Base-by-base conservation (phyloP, 805 yeast species). In the Candida rishiriensis region DNA sequence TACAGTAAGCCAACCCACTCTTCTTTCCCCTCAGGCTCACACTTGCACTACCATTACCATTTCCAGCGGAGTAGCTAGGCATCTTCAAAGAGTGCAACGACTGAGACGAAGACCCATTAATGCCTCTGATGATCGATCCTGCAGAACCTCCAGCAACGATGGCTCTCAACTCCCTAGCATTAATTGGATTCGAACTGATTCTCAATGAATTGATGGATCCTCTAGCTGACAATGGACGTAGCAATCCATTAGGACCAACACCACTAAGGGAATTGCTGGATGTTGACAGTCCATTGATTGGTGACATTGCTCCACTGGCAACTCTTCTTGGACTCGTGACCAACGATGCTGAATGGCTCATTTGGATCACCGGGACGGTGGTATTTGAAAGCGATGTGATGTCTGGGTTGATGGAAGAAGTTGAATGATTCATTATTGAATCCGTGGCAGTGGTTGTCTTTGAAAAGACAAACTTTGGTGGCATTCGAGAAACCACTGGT, bases 121-220 rank as follows among this genome's bases (percentile, higher is more conserved):
- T 47, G 10, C 47, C 35, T 21, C 7, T n/a, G n/a, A n/a, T n/a
- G n/a, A n/a, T 4, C 6, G 42, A 36, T 29, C 47, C 44, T 38
- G 32, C 30, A 17, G 36, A 29, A 34, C 42, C 38, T 4, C 47
- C 46, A 0, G 58, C 43, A 34, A 64, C 50, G 13, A 58, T 59
- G 14, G 64, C 66, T 40, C 66, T 65, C 47, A 71, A 58, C 36
- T 71, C 73, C n/a, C 63, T 48, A 0, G 69, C 69, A 46, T 63
- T 63, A 0, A 71, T 69, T 1, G 66, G 48, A 35, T 53, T 54
- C 5, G 51, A 30, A 34, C 45, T 43, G 14, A 40, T 14, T 30
- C 50, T 46, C n/a, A 51, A 51, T 10, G 53, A 49, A 28, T 38
- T 40, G n/a, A 35, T 44, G 14, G 56, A 52, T 26, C 56, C 41